Base-by-base conservation (phyloP, 495 filamentous ascomycete species). In the Penicilliopsis zonata region DNA sequence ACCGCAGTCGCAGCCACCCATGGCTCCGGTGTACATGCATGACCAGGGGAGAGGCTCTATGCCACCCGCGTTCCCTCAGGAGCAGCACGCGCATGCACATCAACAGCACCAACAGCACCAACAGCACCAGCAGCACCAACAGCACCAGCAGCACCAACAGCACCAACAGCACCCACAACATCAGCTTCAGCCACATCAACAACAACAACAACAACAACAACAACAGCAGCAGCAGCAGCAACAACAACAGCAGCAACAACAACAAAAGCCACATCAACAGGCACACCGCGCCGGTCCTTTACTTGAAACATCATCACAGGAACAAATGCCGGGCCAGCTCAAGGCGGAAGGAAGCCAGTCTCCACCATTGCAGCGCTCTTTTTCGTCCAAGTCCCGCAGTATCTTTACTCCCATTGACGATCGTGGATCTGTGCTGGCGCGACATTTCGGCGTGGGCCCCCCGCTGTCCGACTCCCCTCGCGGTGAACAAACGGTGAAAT, bases 321-420 rank as follows among this genome's bases (percentile, higher is more conserved):
- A 74, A 19, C 59, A 49, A 49, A 50, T 47, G 37, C 40, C 46
- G 42, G 56, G 43, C 45, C 43, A 28, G 28, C 29, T 53, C 38
- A 70, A 63, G 42, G 23, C 21, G 27, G 67, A 63, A 30, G 56
- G 47, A n/a, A 58, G 50, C 36, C 69, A 72, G 37, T 67, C 64
- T 4, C 68, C 67, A 28, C 68, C 53, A 42, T 64, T 62, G 58
- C 65, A 64, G 13, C 87, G 84, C 48, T 79, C 82, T 15, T 55
- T 82, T n/a, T 72, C 78, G 9, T 74, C 76, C 13, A 87, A 88
- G 53, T 81, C 80, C 5, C 78, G 86, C 35, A 94, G 86, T 53
- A 96, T 96, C 33, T 96, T 94, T 45, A 98, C 90, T 1, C 90
- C 90, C 2, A 93, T 96, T 35, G 90, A 94, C 42, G 88, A 94